Base-by-base conservation (phyloP, 176 grass and related monocot genomes). In the Phyllostachys edulis region DNA sequence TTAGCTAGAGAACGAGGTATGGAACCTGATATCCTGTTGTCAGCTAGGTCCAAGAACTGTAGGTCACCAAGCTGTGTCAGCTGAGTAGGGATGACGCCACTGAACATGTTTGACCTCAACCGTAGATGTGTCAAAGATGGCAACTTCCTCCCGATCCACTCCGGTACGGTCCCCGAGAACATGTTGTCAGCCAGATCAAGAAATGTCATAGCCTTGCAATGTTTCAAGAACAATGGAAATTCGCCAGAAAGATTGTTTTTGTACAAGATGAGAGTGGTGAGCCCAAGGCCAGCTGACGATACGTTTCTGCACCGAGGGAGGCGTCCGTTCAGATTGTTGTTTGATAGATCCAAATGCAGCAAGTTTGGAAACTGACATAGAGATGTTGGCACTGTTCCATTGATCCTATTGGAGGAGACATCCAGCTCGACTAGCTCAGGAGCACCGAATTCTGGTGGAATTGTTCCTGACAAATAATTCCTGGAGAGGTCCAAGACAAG, bases 61-160 rank as follows among this genome's bases (percentile, higher is more conserved):
- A 86, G 87, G 3, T 50, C 9, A 6, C 4, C 5, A 0, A 89
- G 82, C 32, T 68, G 5, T 21, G 70, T 40, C 1, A 89, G 77
- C 26, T 92, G 66, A 14, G 1, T 0, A 0, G 82, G 86, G n/a
- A 92, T 89, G n/a, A 0, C 32, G 1, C 90, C 86, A 29, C 18
- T 21, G 49, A 92, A 86, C 56, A 50, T 86, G 34, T 92, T 92
- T 2, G 73, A 89, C 8, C 73, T 27, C 45, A 92, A 38, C 15
- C 63, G 65, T 0, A 89, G 56, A 36, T 80, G 39, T 11, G 20
- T 26, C 29, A 73, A 15, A 38, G 60, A 29, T 16, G 85, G 59
- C 21, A 57, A 1, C 52, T 85, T 84, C 7, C 18, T 34, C 54
- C 87, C 82, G 0, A 92, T 74, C 87, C 90, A 92, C 7, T 16